Base-by-base conservation (phyloP, 768 basidiomycete species). In the Leccinum truebloodii region DNA sequence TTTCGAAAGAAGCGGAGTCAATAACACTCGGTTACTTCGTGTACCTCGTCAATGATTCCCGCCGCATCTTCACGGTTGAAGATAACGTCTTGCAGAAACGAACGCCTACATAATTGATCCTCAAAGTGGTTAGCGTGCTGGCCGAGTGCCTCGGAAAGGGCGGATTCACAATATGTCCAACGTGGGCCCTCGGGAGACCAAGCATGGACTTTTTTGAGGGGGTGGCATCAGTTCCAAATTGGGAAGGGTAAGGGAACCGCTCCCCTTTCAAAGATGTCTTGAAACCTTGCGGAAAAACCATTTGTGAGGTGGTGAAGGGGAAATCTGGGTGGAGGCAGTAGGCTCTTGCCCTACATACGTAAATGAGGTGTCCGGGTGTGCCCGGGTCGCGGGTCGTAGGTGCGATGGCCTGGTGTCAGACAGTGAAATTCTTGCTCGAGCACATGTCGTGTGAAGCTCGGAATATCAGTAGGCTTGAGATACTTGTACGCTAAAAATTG, bases 1-100 rank as follows among this genome's bases (percentile, higher is more conserved):
- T 22, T 52, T 58, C 46, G 30, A 46, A 67, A 52, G 56, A 55
- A 54, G 34, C 32, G 34, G 24, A 26, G n/a, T 12, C 35, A 58
- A 55, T 52, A 28, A 44, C 39, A 24, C 54, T 58, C 22, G 14
- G 51, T 49, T 49, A 22, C 44, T 64, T 64, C 55, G 51, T 63
- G 30, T 37, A 50, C 35, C 35, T 55, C 34, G 37, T 64, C 56
- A 35, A 57, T 16, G 46, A 59, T 16, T 44, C 41, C 41, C 41
- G 44, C 44, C 44, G n/a, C n/a, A 12, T 20, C n/a, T 46, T 20
- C 39, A n/a, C 18, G 39, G 18, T 41, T 20, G 44, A 20, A 46
- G n/a, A 46, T 20, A 20, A 20, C 44, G 20, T 20, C 20, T 39
- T 37, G 54, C 20, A 51, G 52, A 30, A 58, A 59, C 57, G 20